phyloP scores from a whole-genome alignment of 202 grass and related monocot genomes.

The Eragrostis tef region DNA sequence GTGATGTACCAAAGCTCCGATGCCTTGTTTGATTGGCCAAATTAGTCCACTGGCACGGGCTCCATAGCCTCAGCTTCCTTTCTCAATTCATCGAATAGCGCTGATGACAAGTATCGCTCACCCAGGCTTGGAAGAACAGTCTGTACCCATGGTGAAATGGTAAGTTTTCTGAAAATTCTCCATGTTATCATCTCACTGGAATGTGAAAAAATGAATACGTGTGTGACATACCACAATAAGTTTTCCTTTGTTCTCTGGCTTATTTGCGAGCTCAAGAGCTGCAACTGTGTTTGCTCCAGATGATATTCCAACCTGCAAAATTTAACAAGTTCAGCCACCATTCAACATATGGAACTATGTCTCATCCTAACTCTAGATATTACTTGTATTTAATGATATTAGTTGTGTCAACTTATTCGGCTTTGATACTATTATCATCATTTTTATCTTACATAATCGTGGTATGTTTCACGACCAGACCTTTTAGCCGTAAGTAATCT shows the following conservation, averaged over 20 bases:
- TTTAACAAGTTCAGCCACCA: neutral
- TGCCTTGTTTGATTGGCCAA: slow-evolving; percentile 9
- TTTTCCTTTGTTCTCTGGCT: slow-evolving; percentile 90
- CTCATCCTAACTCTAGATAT: neutral
- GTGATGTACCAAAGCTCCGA: neutral
- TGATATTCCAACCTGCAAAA: slow-evolving; percentile 82
- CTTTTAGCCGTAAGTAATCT: neutral
- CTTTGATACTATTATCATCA: neutral
- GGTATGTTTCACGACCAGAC: neutral
- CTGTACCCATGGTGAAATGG: slow-evolving; percentile 46
- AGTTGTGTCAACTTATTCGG: neutral
- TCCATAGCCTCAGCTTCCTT: slow-evolving; percentile 83
- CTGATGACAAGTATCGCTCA: slow-evolving; percentile 77
- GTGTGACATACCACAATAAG: slow-evolving; percentile 76
- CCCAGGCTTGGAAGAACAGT: slow-evolving; percentile 82
- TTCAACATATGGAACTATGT: neutral
- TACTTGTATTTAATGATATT: neutral
- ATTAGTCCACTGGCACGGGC: slow-evolving; percentile 68
- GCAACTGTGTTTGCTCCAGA: slow-evolving; percentile 93
- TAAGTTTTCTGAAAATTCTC: slow-evolving; percentile 20
- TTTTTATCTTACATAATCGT: neutral
- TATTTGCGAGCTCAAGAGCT: slow-evolving; percentile 75
- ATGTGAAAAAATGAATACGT: neutral
- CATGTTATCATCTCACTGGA: neutral
- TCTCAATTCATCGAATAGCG: slow-evolving; percentile 74